These are phyloP conservation scores for Torrubiellomyces zombiae DNA, from an alignment of 2,329 filamentous ascomycete species.

Conservation along the genomic window DNA sequence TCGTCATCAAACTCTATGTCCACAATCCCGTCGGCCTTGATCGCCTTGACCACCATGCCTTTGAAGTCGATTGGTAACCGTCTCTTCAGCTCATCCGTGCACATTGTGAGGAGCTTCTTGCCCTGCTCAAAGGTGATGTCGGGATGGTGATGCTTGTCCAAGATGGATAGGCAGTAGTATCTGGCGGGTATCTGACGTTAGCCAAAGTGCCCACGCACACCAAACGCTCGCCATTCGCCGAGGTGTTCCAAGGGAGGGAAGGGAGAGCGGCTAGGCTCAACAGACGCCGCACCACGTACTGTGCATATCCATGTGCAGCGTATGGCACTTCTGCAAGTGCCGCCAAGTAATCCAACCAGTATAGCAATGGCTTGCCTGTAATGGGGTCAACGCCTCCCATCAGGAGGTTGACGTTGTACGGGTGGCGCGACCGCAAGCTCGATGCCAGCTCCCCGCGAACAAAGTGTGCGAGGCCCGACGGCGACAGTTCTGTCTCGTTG, in stretches of 20 bases:
- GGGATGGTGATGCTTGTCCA: conserved; percentile 97
- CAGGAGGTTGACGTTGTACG: conserved; percentile 92
- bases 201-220: neutral
- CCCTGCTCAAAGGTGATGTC: conserved; percentile 81
- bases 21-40: conserved; percentile 83
- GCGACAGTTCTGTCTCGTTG: conserved; percentile 82
- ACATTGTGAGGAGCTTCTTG: conserved; percentile 83
- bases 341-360: conserved; percentile 96
- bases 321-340: conserved; percentile 79
- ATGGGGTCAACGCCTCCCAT: conserved; percentile 88
- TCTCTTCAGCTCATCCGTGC: conserved; percentile 92
- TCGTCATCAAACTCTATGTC: conserved; percentile 78
- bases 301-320: conserved; percentile 93
- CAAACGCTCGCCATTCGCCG: no score
- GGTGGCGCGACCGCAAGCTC: conserved; percentile 78
- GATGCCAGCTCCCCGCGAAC: conserved; percentile 86
- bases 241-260: no score
- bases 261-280: no score
- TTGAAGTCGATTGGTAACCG: conserved; percentile 98
- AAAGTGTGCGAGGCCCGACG: conserved; percentile 78
- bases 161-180: conserved; percentile 94
- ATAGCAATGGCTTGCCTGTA: conserved; percentile 76
- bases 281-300: conserved; percentile 40
- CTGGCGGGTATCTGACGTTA: conserved; percentile 20
- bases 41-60: conserved; percentile 82